Base-by-base conservation (phyloP, 2,329 filamentous ascomycete genomes). In the Sclerotinia spermophila region DNA sequence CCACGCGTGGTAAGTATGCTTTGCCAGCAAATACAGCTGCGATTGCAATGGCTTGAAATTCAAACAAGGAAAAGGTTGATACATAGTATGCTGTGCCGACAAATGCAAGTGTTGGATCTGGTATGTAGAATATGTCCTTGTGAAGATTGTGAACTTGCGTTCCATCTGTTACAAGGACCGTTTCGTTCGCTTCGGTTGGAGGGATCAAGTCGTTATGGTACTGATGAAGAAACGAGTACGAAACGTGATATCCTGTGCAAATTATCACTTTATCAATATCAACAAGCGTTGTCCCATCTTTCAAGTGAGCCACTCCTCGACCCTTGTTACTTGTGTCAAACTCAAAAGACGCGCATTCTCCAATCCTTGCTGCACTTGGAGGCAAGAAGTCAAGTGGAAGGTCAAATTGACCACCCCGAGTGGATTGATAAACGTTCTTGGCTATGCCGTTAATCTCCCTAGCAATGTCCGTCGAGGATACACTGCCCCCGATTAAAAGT, bases 181-280 rank as follows among this genome's bases (percentile, higher is more conserved):
- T 81, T 0, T 87, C 83, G 51, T 84, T 82, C 0, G 88, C 88
- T 0, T 86, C 76, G 1, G 84, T 78, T 0, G 82, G 79, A 0
- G 80, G 66, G 0, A 80, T 58, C 0, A 79, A 80, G 21, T 82
- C 81, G 72, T 82, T 84, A 33, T 75, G 74, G 27, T 85, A 81
- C 15, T 85, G 78, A 0, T 81, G 77, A 0, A 93, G 81, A 74
- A 92, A 93, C 0, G 90, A 90, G 24, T 90, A 85, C 0, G 87
- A 87, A 21, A 88, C 87, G 75, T 90, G 86, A 75, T 93, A 93
- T 0, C 91, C 90, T 0, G 90, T 93, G 24, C 86, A 88, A 7
- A 93, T 77, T 30, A 93, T 83, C 0, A 93, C 83, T 24, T 82
- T 81, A 74, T 93, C 85, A 48, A 93, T 86, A 15, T 84, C 82